phyloP scores from a whole-genome alignment of 306 rosid species.

The Vicia villosa region DNA sequence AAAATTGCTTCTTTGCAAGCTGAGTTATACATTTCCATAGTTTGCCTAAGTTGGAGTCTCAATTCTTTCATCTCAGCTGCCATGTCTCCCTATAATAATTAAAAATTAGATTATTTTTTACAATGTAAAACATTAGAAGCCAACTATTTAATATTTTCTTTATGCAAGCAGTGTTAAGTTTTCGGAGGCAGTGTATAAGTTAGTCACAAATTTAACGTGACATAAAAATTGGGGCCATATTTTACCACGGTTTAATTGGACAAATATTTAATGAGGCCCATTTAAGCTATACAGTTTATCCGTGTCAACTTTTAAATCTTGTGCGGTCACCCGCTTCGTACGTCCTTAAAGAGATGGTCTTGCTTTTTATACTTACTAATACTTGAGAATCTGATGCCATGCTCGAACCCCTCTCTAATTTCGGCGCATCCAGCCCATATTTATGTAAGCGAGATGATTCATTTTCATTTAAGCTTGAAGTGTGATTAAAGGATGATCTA shows the following conservation, averaged over 20 bases:
- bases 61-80: constrained; percentile 81
- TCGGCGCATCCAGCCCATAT: constrained; percentile 51
- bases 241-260: too few species aligned
- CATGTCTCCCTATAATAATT: constrained; percentile 50
- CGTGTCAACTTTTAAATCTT: too few species aligned
- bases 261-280: too few species aligned
- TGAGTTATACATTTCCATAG: constrained; percentile 87
- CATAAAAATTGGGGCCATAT: too few species aligned
- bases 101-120: neutral
- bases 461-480: constrained; percentile 41
- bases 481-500: constrained; percentile 40
- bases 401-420: constrained; percentile 44
- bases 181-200: too few species aligned
- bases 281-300: too few species aligned
- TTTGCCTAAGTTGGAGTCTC: constrained; percentile 73
- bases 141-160: too few species aligned
- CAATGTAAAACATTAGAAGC: neutral
- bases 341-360: too few species aligned
- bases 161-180: too few species aligned
- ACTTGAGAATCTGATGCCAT: constrained; percentile 38
- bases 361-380: constrained; percentile 45
- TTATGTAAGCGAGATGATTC: constrained; percentile 26
- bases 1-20: constrained; percentile 86
- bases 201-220: too few species aligned
- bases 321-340: too few species aligned